phyloP scores from a whole-genome alignment of 495 filamentous ascomycete species.

The Lasiosphaeris hirsuta region DNA sequence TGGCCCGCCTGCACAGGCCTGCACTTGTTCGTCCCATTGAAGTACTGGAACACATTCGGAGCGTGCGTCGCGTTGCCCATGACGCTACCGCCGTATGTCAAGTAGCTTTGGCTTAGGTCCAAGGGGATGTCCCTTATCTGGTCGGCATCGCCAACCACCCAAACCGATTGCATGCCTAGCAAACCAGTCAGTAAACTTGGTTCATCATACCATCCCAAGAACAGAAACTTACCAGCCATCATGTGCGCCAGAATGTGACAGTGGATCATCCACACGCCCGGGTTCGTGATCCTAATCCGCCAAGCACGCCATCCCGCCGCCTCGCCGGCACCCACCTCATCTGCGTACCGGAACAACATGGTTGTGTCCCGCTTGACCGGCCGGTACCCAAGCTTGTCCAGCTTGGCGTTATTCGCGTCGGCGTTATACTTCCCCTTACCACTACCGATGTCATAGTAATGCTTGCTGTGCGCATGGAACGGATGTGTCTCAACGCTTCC shows the following conservation, averaged over 20 bases:
- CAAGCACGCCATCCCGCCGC: conserved; percentile 58
- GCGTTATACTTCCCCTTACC: conserved; percentile 56
- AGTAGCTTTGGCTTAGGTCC: conserved; percentile 39
- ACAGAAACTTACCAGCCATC: conserved; percentile 24
- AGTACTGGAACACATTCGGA: conserved; percentile 30
- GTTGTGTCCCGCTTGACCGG: conserved; percentile 54
- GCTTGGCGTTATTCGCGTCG: conserved; percentile 47
- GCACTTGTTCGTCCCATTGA: conserved; percentile 20
- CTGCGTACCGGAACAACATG: conserved; percentile 49
- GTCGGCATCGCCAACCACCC: conserved; percentile 46
- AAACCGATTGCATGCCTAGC: conserved; percentile 50
- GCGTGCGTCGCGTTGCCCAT: conserved; percentile 46
- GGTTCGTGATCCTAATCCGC: conserved; percentile 48
- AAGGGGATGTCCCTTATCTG: conserved; percentile 35
- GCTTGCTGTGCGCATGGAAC: conserved; percentile 58
- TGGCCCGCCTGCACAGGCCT: background rate
- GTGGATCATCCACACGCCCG: conserved; percentile 63
- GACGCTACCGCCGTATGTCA: conserved; percentile 48
- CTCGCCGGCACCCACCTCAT: conserved; percentile 31
- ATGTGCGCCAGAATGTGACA: conserved; percentile 51
- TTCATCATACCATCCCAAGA: background rate
- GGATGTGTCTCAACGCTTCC: conserved; percentile 57
- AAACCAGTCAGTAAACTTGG: conserved; percentile 9
- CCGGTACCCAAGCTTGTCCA: conserved; percentile 30
- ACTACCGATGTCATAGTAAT: conserved; percentile 57